phyloP scores from a whole-genome alignment of 1,284 basidiomycete species.

The Austroboletus niveus region DNA sequence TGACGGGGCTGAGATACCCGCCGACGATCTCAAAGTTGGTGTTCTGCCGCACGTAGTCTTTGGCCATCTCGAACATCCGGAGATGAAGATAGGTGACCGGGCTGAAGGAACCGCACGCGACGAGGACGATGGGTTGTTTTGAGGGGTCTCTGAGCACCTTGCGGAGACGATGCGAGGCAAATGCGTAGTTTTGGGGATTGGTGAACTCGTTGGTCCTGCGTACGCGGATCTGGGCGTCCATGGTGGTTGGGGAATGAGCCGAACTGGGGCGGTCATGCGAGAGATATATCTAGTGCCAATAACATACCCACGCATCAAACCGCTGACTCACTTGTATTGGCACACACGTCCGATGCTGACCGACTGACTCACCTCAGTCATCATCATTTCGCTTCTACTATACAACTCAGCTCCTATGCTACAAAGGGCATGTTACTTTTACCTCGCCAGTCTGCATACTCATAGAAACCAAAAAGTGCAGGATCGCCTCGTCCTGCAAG shows the following conservation, averaged over 20 bases:
- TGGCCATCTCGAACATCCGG: constrained; percentile 98
- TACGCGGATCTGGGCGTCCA: constrained; percentile 23
- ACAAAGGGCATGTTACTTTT: constrained; percentile 2
- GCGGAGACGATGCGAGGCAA: constrained; percentile 62
- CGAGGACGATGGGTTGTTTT: constrained; percentile 73
- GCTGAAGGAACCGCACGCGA: constrained; percentile 81
- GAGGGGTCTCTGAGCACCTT: constrained; percentile 56
- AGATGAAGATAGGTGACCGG: constrained; percentile 82
- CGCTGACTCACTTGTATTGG: constrained; percentile 10
- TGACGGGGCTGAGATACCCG: constrained; percentile 93
- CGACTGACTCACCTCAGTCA: not conserved
- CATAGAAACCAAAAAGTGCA: not conserved
- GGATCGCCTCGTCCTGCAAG: no score
- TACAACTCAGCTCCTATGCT: constrained; percentile 26
- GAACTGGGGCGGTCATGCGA: not conserved
- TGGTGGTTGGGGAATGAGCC: constrained; percentile 16
- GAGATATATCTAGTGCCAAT: constrained; percentile 9
- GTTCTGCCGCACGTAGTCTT: constrained; percentile 90
- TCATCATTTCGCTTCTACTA: constrained; percentile 8
- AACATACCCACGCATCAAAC: constrained; percentile 19
- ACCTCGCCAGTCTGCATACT: constrained; percentile 8
- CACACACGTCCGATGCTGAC: not conserved
- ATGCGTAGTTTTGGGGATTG: constrained; percentile 62
- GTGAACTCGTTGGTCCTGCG: constrained; percentile 35
- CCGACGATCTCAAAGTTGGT: constrained; percentile 93